Evolutionary conservation across 1,284 basidiomycete species (phyloP), one percentile per base, ranked within the genome.

Genomic region (Amylostereum chailletii): DNA sequence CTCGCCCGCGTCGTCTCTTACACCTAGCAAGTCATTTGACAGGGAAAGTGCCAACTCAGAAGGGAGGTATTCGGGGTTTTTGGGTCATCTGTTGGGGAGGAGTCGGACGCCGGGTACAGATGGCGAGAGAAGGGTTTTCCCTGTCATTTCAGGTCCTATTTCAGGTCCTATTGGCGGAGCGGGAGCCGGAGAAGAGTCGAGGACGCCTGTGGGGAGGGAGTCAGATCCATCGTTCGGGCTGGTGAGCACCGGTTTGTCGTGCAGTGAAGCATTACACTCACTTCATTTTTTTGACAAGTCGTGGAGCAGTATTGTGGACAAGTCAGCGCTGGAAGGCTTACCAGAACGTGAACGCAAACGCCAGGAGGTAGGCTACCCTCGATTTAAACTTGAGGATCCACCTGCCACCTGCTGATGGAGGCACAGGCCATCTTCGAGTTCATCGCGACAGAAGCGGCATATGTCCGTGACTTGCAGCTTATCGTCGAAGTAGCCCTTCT

Each of bases 281-380:
- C 27, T 48, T n/a, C 37, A 91, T 4, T 7, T 29, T 6, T 10
- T 43, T 6, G 6, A 11, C 7, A 7, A 43, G 79, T 92, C 91
- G 0, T 97, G 94, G 94, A 83, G 88, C 2, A 92, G 88, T 62
- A 69, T 97, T 46, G 86, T 97, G 0, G 90, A 94, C 57, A 81
- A 81, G 54, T 79, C 81, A 36, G 89, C 88, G 0, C 66, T 96
- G 34, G 82, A 84, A 29, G 88, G 79, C 10, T 85, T 96, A 46
- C 83, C 86, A 1, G 63, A 75, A 0, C 70, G 71, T 37, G 94
- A 97, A 62, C 76, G 94, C 39, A 87, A 85, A 53, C 75, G 93
- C 40, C 94, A 97, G 65, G 94, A 96, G 72, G 84, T 84, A 51
- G 54, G 69, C 57, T 1, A 19, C 19, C 19, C 37, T 2, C 45